phyloP scores from a whole-genome alignment of 116 monocot genomes.

The Iris pallida region DNA sequence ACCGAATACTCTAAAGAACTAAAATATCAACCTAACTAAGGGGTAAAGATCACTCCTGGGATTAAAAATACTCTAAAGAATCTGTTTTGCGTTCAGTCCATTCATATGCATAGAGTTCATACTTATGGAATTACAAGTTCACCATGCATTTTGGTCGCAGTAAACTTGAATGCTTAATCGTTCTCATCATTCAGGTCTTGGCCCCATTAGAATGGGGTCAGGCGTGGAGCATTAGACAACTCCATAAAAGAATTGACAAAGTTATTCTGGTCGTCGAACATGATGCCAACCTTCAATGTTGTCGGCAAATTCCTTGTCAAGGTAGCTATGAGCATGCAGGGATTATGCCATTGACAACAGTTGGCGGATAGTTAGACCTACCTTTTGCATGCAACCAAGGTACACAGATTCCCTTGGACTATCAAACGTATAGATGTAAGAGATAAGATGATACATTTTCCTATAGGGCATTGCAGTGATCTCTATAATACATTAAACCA shows the following conservation, averaged over 20 bases:
- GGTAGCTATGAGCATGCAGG: background rate
- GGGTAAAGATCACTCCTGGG: background rate
- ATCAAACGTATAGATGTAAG: background rate
- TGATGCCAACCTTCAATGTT: background rate
- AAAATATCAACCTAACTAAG: background rate
- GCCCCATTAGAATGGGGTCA: no score
- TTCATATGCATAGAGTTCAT: background rate
- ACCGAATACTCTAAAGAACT: background rate
- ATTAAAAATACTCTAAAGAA: background rate
- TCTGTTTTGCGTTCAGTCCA: background rate
- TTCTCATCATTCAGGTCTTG: no score
- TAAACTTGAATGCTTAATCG: no score
- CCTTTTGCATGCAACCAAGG: background rate
- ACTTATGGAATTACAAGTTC: background rate
- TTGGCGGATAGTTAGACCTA: background rate
- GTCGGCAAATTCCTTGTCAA: background rate
- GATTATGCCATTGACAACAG: background rate
- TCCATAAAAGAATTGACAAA: background rate
- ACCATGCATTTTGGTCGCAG: background rate
- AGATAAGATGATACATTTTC: no score
- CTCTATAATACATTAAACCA: background rate
- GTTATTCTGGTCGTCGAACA: background rate
- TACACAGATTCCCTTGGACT: background rate
- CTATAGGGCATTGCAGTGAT: no score
- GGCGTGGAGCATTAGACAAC: no score